Evolutionary conservation across 2,329 filamentous ascomycete species (phyloP), one percentile per base, ranked within the genome.

Genomic region (Sporothrix inflata): DNA sequence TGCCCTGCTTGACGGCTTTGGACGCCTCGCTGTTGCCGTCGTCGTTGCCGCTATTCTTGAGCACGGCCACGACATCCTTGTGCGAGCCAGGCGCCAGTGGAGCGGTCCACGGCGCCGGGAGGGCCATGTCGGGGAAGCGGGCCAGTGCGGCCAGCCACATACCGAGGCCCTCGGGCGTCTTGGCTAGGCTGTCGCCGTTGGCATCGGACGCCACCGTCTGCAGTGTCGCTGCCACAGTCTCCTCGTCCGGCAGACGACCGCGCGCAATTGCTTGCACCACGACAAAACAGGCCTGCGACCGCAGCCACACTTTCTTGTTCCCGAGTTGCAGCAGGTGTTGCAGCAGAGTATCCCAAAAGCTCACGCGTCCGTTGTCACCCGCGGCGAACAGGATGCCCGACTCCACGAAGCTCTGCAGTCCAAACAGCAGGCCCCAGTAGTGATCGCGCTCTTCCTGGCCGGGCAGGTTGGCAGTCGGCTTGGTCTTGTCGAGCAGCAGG

Each of bases 101-200:
- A 77, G 96, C 90, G 67, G 89, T 87, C 94, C 94, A 97, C 1
- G 93, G 86, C 75, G 91, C 90, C 0, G 91, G 91, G 55, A 92
- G 83, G 67, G 88, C 87, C 71, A 91, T 84, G 8, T 87, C 83
- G 0, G 91, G 88, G 76, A 92, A 94, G 24, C 83, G 83, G 69
- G 87, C 86, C 74, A 88, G 86, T 1, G 92, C 87, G 5, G 89
- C 87, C 42, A 98, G 84, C 94, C 94, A 98, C 72, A 98, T 89
- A 0, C 93, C 94, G 27, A 98, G 89, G 7, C 94, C 95, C 79
- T 98, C 95, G 0, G 94, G 91, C 0, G 94, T 95, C 79, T 92
- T 92, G 9, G 90, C 89, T 66, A 97, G 84, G 11, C 91, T 90
- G 53, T 4, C 34, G 16, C 69, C 49, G 55, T 45, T 51, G 24